Evolutionary conservation across 345 rosid genomes (phyloP).

Genomic region (Excoecaria cochinchinensis): DNA sequence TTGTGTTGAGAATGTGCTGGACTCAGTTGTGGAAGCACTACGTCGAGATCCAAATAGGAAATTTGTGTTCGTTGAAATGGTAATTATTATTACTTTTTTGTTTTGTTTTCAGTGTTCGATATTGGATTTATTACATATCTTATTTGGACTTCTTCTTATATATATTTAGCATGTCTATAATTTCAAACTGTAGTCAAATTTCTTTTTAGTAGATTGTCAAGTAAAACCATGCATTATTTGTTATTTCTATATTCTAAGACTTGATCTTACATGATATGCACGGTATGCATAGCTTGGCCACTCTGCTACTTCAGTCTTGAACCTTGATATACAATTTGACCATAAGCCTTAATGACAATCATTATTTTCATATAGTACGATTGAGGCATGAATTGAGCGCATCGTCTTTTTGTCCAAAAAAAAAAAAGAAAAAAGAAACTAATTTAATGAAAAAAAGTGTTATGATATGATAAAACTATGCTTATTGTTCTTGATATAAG

Average conservation of each 20-base stretch:
- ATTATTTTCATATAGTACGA: background rate
- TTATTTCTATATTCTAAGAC: background rate
- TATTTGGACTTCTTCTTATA: background rate
- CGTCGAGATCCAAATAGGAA: conserved; percentile 67
- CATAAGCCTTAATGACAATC: background rate
- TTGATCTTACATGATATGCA: background rate
- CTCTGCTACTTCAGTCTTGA: background rate
- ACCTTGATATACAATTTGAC: background rate
- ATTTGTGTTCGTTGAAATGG: conserved; percentile 82
- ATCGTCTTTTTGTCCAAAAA: background rate
- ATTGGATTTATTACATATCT: background rate
- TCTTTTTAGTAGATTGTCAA: background rate
- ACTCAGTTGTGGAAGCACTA: conserved; percentile 62
- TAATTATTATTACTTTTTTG: conserved; percentile 13
- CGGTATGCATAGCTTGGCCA: background rate
- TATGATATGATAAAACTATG: background rate
- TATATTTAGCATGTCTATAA: background rate
- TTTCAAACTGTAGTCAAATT: background rate
- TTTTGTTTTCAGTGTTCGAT: background rate
- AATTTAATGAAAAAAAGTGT: background rate
- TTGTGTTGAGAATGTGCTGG: conserved; percentile 80
- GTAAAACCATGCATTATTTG: no score
- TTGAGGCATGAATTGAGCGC: background rate
- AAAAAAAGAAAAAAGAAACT: background rate
- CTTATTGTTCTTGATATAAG: background rate